phyloP scores from a whole-genome alignment of 140 eudicot genomes.

The Senecio squalidus region DNA sequence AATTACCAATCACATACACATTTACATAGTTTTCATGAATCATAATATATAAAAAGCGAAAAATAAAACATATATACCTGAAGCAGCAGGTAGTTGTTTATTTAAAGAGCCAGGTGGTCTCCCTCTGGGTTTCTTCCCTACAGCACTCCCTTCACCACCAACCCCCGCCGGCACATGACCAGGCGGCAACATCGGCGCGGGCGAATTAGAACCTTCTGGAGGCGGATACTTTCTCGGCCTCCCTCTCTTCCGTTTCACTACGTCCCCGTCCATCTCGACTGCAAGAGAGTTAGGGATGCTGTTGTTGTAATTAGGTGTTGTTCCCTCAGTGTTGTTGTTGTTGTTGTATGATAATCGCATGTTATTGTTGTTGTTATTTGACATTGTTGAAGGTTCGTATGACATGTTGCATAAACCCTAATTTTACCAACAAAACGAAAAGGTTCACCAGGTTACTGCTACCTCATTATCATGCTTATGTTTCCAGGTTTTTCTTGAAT shows the following conservation, averaged over 20 bases:
- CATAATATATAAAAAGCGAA: not conserved
- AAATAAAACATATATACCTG: not conserved
- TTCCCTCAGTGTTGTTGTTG: conserved; percentile 10
- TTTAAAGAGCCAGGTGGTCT: conserved; percentile 43
- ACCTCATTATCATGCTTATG: too few species aligned
- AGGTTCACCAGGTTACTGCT: too few species aligned
- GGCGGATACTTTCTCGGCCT: conserved; percentile 46
- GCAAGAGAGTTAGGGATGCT: not conserved
- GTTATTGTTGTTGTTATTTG: conserved; percentile 9
- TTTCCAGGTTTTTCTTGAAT: too few species aligned
- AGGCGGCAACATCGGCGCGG: conserved; percentile 14
- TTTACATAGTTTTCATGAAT: conserved; percentile 7
- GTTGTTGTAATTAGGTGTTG: conserved; percentile 19
- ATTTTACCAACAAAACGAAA: too few species aligned
- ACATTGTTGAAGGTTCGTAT: conserved; percentile 13
- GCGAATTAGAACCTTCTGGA: conserved; percentile 6
- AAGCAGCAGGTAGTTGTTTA: not conserved
- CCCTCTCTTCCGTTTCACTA: conserved; percentile 41
- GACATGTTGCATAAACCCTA: not conserved
- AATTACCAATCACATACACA: not conserved
- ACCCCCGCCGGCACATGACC: not conserved
- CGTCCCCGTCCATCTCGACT: not conserved
- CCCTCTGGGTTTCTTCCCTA: conserved; percentile 29
- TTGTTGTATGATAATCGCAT: conserved; percentile 16
- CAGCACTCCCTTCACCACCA: not conserved